A percentile compares a stretch with the other conserved stretches of the same genome.
Conservation (phyloP, 1,284 basidiomycete genomes). For the Bothia castanella region DNA sequence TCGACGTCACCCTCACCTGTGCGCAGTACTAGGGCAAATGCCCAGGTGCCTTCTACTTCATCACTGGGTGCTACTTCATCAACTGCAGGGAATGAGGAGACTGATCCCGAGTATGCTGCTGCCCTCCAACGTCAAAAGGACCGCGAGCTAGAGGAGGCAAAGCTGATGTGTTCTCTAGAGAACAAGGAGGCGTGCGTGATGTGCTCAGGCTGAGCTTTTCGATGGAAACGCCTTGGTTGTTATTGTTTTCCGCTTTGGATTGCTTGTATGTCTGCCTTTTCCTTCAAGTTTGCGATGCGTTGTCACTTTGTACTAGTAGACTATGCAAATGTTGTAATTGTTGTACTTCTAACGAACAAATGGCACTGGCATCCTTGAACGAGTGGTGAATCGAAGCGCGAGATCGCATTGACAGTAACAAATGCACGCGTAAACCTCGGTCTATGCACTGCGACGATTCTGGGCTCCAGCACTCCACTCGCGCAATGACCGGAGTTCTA, state of each 20-base stretch:
- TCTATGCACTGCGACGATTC: too few relatives aligned
- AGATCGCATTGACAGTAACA: too few relatives aligned
- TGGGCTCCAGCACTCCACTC: too few relatives aligned
- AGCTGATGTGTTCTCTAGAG: conserved; percentile 79
- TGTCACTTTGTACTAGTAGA: conserved; percentile 16
- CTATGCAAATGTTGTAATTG: too few relatives aligned
- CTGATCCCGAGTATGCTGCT: conserved; percentile 79
- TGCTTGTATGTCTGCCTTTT: conserved; percentile 8
- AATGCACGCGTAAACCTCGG: too few relatives aligned
- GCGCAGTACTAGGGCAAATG: conserved; percentile 12
- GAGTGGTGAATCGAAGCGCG: neutral
- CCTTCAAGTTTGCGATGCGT: neutral
- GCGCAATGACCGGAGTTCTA: neutral
- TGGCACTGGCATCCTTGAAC: neutral
- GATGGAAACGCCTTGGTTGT: neutral
- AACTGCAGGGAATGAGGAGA: conserved; percentile 49
- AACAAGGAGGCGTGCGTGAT: conserved; percentile 87
- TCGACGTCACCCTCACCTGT: conserved; percentile 38
- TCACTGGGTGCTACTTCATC: conserved; percentile 39
- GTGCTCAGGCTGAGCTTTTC: conserved; percentile 66
- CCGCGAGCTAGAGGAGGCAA: conserved; percentile 78
- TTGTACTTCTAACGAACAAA: conserved; percentile 19
- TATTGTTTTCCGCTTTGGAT: conserved; percentile 8
- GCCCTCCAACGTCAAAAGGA: conserved; percentile 71
- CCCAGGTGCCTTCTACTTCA: conserved; percentile 19